These are phyloP conservation scores for Cryptosporidium tyzzeri DNA, from an alignment of 169 alveolate genomes.

Conservation along the genomic window DNA sequence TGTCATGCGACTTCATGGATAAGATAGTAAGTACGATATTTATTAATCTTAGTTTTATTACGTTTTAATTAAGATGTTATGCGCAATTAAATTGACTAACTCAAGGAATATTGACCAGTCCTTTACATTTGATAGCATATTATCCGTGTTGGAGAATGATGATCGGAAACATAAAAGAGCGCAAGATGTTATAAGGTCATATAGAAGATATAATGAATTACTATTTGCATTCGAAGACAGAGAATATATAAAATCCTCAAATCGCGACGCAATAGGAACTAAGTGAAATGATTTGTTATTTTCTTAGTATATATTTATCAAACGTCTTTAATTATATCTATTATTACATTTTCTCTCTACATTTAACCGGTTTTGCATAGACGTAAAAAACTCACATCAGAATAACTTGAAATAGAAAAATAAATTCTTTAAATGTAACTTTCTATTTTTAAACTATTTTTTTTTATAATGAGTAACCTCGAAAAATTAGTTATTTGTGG, in stretches of 20 bases:
- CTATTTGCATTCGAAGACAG: conserved; percentile 44
- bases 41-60: neutral
- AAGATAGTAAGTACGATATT: conserved; percentile 54
- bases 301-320: neutral
- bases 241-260: conserved; percentile 1
- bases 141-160: conserved; percentile 48
- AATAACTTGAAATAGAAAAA: neutral
- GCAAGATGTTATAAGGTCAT: conserved; percentile 55
- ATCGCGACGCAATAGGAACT: neutral
- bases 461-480: conserved; percentile 89
- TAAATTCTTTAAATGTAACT: conserved; percentile 1
- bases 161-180: conserved; percentile 67
- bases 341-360: neutral
- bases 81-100: conserved; percentile 41
- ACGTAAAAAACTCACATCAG: conserved; percentile 17
- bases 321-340: neutral
- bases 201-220: conserved; percentile 21
- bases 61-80: conserved; percentile 37
- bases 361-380: conserved; percentile 38
- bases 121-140: conserved; percentile 27
- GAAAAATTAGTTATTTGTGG: conserved; percentile 96
- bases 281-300: neutral
- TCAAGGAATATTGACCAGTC: conserved; percentile 9
- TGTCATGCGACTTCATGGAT: conserved; percentile 48
- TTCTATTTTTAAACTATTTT: neutral